phyloP scores from a whole-genome alignment of 1,284 basidiomycete species.

The Sporisorium graminicola region DNA sequence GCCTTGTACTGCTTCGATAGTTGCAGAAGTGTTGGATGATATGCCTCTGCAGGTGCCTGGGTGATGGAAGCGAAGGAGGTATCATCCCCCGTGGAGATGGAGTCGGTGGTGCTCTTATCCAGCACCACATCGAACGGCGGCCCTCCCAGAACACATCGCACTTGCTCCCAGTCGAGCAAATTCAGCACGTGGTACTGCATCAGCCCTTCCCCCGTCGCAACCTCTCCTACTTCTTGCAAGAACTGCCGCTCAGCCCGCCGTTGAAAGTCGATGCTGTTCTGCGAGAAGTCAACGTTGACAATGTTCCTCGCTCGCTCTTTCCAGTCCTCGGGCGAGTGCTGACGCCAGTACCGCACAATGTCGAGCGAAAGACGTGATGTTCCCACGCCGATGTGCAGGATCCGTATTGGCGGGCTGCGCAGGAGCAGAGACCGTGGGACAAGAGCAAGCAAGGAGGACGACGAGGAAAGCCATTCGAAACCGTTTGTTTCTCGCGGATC shows the following conservation, averaged over 20 bases:
- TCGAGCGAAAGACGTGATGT: slow-evolving; percentile 33
- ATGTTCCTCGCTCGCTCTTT: slow-evolving; percentile 12
- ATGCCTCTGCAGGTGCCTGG: background rate
- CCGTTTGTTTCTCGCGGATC: slow-evolving; percentile 56
- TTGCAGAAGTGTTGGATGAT: slow-evolving; percentile 3
- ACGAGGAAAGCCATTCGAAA: slow-evolving; percentile 46
- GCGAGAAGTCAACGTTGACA: slow-evolving; percentile 41
- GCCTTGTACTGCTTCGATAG: background rate
- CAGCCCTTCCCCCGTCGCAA: background rate
- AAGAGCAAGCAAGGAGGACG: slow-evolving; percentile 6
- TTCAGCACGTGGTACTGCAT: slow-evolving; percentile 35
- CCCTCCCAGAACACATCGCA: background rate
- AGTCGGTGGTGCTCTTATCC: slow-evolving; percentile 51
- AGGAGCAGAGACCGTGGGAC: slow-evolving; percentile 1
- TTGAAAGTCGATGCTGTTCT: slow-evolving; percentile 27
- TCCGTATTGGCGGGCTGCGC: slow-evolving; percentile 2
- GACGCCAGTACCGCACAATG: background rate
- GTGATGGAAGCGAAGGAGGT: background rate
- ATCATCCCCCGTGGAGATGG: slow-evolving; percentile 40
- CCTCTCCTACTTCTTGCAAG: slow-evolving; percentile 1
- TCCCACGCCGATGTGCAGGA: slow-evolving; percentile 50
- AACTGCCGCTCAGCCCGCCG: background rate
- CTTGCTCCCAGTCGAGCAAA: slow-evolving; percentile 22
- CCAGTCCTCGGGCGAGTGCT: slow-evolving; percentile 17
- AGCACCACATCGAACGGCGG: slow-evolving; percentile 30